Base-by-base conservation (phyloP, 495 filamentous ascomycete genomes). In the Staphylotrichum longicolle region DNA sequence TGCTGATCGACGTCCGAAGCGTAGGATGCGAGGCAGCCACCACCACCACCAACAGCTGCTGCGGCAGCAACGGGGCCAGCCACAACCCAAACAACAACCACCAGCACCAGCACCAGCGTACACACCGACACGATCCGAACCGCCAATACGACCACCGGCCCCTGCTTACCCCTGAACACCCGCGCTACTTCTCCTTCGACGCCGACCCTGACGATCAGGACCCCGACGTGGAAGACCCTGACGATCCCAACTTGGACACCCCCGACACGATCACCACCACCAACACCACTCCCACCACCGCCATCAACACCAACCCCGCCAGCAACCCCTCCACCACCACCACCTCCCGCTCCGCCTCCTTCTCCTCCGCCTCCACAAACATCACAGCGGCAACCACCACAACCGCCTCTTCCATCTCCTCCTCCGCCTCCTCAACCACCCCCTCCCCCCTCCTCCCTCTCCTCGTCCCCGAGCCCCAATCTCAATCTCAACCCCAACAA, bases 1-100 rank as follows among this genome's bases (percentile, higher is more conserved):
- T 70, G 6, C 62, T 73, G 14, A 47, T 73, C 42, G 63, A 70
- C 41, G 49, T 63, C 39, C 62, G 61, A 27, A 59, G 63, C 40
- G 33, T 71, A 33, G 60, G 62, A 10, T 35, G 45, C 5, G 55
- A 64, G 14, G 42, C 47, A 33, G 54, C 32, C 12, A 46, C 41
- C 5, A 14, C 37, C 47, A 33, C 15, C 41, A 45, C 6, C 54
- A 15, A 0, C 10, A 15, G 2, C 10, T 40, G 20, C 41, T n/a
- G 40, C 30, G 27, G 37, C 47, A 30, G 30, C 32, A 33, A 7
- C 15, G 8, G 12, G 42, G n/a, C 14, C 45, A 20, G 45, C 45
- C 15, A 20, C 44, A 27, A 8, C 27, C 2, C 10, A 27, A 15
- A 40, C 40, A 14, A 37, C 53, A 51, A 58, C 10, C 40, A 47